phyloP scores from a whole-genome alignment of 371 early-diverging fungal genomes.

The Actinomucor elegans region DNA sequence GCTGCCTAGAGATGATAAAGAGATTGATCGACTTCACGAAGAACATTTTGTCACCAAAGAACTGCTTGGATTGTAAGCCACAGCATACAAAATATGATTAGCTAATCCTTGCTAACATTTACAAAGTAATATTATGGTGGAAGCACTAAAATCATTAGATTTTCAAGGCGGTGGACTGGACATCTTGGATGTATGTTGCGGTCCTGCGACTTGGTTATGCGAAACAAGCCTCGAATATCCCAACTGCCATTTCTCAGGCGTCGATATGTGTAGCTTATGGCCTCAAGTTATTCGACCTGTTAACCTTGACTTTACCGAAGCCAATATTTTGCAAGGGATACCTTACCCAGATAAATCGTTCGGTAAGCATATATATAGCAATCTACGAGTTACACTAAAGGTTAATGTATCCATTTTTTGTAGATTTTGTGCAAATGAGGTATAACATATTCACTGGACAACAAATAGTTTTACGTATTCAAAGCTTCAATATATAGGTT shows the following conservation, averaged over 20 bases:
- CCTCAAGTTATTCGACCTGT: conserved; percentile 43
- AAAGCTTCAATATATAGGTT: conserved; percentile 18
- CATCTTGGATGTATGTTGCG: conserved; percentile 42
- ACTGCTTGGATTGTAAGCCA: conserved; percentile 36
- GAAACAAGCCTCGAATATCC: conserved; percentile 44
- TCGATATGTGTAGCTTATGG: conserved; percentile 43
- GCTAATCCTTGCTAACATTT: conserved; percentile 1
- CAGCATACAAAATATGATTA: background rate
- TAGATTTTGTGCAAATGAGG: conserved; percentile 39
- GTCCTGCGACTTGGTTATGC: conserved; percentile 46
- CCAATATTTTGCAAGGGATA: conserved; percentile 32
- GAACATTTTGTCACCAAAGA: conserved; percentile 43
- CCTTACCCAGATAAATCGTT: conserved; percentile 41
- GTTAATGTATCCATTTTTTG: too few species aligned
- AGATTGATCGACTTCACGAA: conserved; percentile 43
- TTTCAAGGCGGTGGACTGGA: conserved; percentile 26
- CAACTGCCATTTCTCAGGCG: conserved; percentile 35
- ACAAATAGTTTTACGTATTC: too few species aligned
- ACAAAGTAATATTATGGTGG: conserved; percentile 37
- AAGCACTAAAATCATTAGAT: conserved; percentile 26
- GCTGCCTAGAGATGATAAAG: conserved; percentile 41
- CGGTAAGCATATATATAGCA: conserved; percentile 30
- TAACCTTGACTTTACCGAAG: conserved; percentile 30
- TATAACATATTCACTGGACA: too few species aligned
- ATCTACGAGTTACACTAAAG: too few species aligned